These are phyloP conservation scores for Wallemia mellicola DNA, from an alignment of 1,284 basidiomycete genomes.

Conservation along the genomic window DNA sequence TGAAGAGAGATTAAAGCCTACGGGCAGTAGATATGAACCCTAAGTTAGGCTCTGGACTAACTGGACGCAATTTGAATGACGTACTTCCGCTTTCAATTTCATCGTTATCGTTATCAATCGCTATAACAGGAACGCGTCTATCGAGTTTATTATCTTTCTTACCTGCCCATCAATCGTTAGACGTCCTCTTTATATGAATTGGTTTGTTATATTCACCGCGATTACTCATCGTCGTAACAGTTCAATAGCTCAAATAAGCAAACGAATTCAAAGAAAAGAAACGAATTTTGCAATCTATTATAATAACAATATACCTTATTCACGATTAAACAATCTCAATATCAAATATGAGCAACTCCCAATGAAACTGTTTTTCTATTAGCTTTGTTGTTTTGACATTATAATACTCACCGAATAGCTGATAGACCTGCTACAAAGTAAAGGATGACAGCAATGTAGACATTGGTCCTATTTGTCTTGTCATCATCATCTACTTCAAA, in stretches of 20 bases:
- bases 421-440: conserved; percentile 53
- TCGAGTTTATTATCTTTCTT: not conserved
- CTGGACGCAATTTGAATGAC: not conserved
- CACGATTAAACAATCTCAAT: not conserved
- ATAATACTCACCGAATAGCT: not conserved
- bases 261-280: not conserved
- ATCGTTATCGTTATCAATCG: not conserved
- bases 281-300: not conserved
- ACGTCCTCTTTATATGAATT: not conserved
- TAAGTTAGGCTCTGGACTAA: not conserved
- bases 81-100: not conserved
- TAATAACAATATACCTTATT: not conserved
- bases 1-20: not conserved
- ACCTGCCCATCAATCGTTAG: not conserved
- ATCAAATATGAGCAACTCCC: conserved; percentile 3
- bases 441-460: conserved; percentile 50
- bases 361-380: conserved; percentile 5
- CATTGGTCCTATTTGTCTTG: conserved; percentile 9
- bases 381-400: too few relatives aligned
- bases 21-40: not conserved
- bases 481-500: conserved; percentile 4
- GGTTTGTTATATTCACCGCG: not conserved
- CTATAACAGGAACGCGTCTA: not conserved
- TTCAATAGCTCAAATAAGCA: not conserved
- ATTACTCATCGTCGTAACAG: not conserved